Evolutionary conservation across 148 eudicot species (phyloP).

Genomic region (Tetragonia tetragonoides): DNA sequence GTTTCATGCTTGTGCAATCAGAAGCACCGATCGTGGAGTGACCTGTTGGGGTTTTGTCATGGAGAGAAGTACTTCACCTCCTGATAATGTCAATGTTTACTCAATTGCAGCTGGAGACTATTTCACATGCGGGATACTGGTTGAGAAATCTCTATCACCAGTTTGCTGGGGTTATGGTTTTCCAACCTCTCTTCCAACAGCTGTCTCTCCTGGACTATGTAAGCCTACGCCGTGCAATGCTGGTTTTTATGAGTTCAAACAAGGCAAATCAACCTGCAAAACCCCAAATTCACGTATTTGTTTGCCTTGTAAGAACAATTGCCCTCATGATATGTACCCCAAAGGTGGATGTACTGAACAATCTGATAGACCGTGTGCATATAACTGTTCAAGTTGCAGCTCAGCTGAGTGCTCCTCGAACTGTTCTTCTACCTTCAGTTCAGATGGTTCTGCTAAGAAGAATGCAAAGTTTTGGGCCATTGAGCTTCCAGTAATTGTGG

Average conservation of each 20-base stretch:
- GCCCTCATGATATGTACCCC: slow-evolving; percentile 60
- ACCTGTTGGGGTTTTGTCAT: slow-evolving; percentile 80
- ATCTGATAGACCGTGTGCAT: slow-evolving; percentile 50
- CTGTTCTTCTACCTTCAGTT: slow-evolving; percentile 38
- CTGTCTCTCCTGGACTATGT: slow-evolving; percentile 70
- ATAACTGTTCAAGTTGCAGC: slow-evolving; percentile 61
- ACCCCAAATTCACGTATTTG: slow-evolving; percentile 52
- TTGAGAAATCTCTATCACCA: slow-evolving; percentile 46
- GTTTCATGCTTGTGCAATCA: slow-evolving; percentile 88
- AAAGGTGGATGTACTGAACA: slow-evolving; percentile 38
- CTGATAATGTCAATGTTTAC: slow-evolving; percentile 45
- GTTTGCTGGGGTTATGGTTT: slow-evolving; percentile 84
- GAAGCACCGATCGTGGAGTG: slow-evolving; percentile 49
- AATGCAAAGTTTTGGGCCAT: slow-evolving; percentile 62
- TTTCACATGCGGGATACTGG: slow-evolving; percentile 75
- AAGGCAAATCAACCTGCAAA: slow-evolving; percentile 49
- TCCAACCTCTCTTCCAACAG: slow-evolving; percentile 61
- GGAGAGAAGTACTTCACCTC: slow-evolving; percentile 51
- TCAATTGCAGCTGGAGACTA: slow-evolving; percentile 81
- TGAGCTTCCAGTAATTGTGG: slow-evolving; percentile 62
- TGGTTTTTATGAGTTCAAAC: slow-evolving; percentile 54
- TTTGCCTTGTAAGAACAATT: slow-evolving; percentile 60
- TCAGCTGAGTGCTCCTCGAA: slow-evolving; percentile 50
- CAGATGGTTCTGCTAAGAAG: slow-evolving; percentile 24
- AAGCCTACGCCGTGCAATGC: slow-evolving; percentile 41